A percentile compares a stretch with the other conserved stretches of the same genome.
phyloP scores from a whole-genome alignment of 768 basidiomycete species.

The Mrakia blollopis region DNA sequence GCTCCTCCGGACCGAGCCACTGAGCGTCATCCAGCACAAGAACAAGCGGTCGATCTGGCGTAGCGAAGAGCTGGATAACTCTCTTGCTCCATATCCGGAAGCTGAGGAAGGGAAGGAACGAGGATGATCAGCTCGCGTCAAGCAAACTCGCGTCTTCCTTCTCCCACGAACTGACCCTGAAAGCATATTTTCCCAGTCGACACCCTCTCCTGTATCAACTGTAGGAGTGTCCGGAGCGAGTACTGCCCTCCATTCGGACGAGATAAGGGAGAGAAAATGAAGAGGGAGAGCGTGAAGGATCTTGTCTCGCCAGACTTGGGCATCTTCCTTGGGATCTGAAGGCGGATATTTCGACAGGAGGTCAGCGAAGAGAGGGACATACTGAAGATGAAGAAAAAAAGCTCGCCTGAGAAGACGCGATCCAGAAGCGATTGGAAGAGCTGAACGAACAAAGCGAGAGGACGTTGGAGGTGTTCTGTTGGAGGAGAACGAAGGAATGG shows the following conservation, averaged over 20 bases:
- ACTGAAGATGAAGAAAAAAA: background rate
- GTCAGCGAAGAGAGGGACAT: background rate
- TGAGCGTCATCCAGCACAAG: slow-evolving; percentile 27
- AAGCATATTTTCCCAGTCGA: slow-evolving; percentile 23
- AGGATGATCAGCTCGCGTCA: background rate
- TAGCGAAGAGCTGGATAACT: slow-evolving; percentile 27
- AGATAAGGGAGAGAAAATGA: slow-evolving; percentile 37
- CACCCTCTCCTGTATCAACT: background rate
- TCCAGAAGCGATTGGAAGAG: slow-evolving; percentile 39
- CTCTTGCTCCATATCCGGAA: slow-evolving; percentile 18
- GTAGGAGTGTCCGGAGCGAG: slow-evolving; percentile 23
- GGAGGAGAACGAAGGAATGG: background rate
- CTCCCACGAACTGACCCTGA: background rate
- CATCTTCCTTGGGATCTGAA: slow-evolving; percentile 38
- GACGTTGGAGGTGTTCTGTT: slow-evolving; percentile 55
- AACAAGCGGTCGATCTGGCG: slow-evolving; percentile 16
- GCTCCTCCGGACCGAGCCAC: slow-evolving; percentile 26
- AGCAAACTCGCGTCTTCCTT: background rate
- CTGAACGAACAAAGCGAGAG: slow-evolving; percentile 47
- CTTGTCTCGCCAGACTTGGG: slow-evolving; percentile 33
- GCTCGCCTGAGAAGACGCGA: slow-evolving; percentile 34
- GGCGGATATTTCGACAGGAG: background rate
- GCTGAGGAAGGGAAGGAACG: background rate
- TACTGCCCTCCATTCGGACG: slow-evolving; percentile 33
- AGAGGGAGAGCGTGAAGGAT: slow-evolving; percentile 35